These are phyloP conservation scores for Suzukiozyma palmioleophila DNA, from an alignment of 1,139 yeast genomes.

Conservation along the genomic window DNA sequence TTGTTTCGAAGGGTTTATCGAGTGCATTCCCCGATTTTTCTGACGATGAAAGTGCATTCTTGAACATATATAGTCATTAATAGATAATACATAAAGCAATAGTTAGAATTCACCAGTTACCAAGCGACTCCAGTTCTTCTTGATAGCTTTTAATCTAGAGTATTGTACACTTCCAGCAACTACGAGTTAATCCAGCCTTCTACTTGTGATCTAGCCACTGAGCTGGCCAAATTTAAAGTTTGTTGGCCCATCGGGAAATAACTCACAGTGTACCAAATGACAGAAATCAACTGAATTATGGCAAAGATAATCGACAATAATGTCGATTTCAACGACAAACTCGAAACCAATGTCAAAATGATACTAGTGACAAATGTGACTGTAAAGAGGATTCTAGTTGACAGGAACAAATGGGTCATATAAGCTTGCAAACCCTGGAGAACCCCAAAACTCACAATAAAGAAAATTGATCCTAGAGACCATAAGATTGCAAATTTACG, in stretches of 20 bases:
- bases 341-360: constrained; percentile 43
- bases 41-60: constrained; percentile 10
- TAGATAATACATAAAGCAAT: neutral
- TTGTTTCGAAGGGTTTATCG: constrained; percentile 39
- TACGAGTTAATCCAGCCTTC: constrained; percentile 50
- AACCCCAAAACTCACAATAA: constrained; percentile 54
- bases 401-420: constrained; percentile 43
- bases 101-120: too few relatives aligned
- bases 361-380: constrained; percentile 47
- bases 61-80: constrained; percentile 11
- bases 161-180: too few relatives aligned
- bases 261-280: constrained; percentile 55
- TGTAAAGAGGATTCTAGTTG: constrained; percentile 50
- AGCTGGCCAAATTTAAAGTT: constrained; percentile 49
- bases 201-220: constrained; percentile 54
- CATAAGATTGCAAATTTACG: constrained; percentile 57
- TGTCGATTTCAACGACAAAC: constrained; percentile 44
- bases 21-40: constrained; percentile 29
- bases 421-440: constrained; percentile 52
- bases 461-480: constrained; percentile 58
- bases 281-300: constrained; percentile 46
- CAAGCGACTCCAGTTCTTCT: too few relatives aligned
- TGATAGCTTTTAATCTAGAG: too few relatives aligned
- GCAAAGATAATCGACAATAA: constrained; percentile 50
- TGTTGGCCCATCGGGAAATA: constrained; percentile 61